Base-by-base conservation (phyloP, 1,139 yeast genomes). In the Blastobotrys arbuscula region DNA sequence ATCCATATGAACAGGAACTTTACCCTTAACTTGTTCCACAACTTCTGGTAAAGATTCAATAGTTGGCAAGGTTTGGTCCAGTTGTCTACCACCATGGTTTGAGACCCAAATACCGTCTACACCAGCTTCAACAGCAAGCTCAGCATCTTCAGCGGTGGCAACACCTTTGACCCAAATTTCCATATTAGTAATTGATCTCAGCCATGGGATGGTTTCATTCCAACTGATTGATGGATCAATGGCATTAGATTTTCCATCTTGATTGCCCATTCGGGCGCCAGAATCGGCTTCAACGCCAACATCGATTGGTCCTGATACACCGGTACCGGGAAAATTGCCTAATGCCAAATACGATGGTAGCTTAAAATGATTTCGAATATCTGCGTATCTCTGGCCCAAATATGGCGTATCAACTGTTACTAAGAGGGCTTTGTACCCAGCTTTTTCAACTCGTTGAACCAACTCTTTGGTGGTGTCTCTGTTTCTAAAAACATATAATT, bases 41-140 rank as follows among this genome's bases (percentile, higher is more conserved):
- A 81, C 75, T 55, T 80, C 84, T 1, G 81, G 79, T 45, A 82
- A 70, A 2, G 81, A 76, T 59, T 82, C 86, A 42, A 82, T 66
- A 8, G 87, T 82, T 0, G 86, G 78, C 58, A 74, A 70, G 2
- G 82, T 73, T 50, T 74, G 77, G 55, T 82, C 88, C 48, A 82
- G 70, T 61, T 82, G 88, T 48, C 88, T 68, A 18, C 88, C 88
- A 24, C 88, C 88, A 58, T 82, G 88, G 60, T 81, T 82, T 15
- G 86, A 80, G 21, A 82, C 71, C 49, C 82, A 76, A 49, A 81
- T 76, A 8, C 85, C 87, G 46, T 77, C 80, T 4, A 78, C 74
- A 0, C 83, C 83, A 45, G 76, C 66, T 50, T 76, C 74, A 9
- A 79, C 74, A 26, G 82, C 84, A 47, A 67, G 66, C 42, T 79